These are phyloP conservation scores for Basipetospora chlamydospora DNA, from an alignment of 2,329 filamentous ascomycete species.

Conservation along the genomic window DNA sequence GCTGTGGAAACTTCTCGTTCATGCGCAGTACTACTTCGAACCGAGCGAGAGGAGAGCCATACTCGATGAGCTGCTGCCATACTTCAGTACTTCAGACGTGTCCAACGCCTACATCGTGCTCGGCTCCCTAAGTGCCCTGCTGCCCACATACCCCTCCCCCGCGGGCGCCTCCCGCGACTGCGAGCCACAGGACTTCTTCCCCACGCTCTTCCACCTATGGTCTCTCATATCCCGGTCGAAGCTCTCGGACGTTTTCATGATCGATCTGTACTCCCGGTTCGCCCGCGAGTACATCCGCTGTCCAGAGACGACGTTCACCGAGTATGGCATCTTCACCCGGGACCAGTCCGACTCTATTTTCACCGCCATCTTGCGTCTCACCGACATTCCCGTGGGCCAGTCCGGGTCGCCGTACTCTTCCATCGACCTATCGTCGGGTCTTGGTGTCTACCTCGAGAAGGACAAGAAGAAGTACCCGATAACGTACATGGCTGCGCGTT, in stretches of 20 bases:
- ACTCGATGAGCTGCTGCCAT: conserved; percentile 67
- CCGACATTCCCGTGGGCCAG: conserved; percentile 94
- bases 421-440: conserved; percentile 69
- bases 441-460: conserved; percentile 77
- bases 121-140: conserved; percentile 69
- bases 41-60: conserved; percentile 71
- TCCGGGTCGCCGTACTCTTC: conserved; percentile 83
- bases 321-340: conserved; percentile 81
- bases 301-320: conserved; percentile 61
- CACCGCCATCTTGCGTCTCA: conserved; percentile 72
- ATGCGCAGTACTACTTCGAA: conserved; percentile 85
- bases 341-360: conserved; percentile 90
- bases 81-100: conserved; percentile 85
- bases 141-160: conserved; percentile 71
- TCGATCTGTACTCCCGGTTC: conserved; percentile 80
- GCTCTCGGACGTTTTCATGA: conserved; percentile 69
- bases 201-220: conserved; percentile 95
- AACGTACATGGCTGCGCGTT: conserved; percentile 80
- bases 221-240: conserved; percentile 83
- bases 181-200: conserved; percentile 78
- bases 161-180: conserved; percentile 56
- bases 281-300: conserved; percentile 70
- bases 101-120: conserved; percentile 89
- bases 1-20: conserved; percentile 77
- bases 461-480: conserved; percentile 88